phyloP scores from a whole-genome alignment of 169 alveolate genomes.

The Cryptosporidium sp. region DNA sequence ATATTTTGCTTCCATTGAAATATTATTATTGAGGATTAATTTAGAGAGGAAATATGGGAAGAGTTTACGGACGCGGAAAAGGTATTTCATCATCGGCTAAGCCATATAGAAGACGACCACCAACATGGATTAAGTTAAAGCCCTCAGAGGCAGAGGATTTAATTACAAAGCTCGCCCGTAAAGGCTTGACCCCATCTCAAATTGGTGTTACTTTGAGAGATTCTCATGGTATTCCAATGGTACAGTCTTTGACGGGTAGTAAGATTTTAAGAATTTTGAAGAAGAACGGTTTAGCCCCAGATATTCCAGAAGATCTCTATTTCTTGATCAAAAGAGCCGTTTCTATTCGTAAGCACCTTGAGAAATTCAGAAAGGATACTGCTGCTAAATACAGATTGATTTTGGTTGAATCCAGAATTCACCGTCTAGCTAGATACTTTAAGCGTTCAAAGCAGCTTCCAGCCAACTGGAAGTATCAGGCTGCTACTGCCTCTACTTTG shows the following conservation, averaged over 20 bases:
- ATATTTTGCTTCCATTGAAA: background rate
- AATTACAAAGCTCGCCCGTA: constrained; percentile 96
- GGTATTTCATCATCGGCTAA: constrained; percentile 89
- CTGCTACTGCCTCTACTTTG: constrained; percentile 90
- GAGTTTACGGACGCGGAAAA: constrained; percentile 76
- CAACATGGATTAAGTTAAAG: constrained; percentile 96
- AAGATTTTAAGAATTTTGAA: constrained; percentile 96
- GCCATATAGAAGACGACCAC: constrained; percentile 97
- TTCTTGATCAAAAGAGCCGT: constrained; percentile 98
- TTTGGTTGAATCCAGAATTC: constrained; percentile 97
- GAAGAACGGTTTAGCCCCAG: constrained; percentile 96
- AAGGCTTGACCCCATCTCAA: constrained; percentile 97
- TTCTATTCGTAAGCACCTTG: constrained; percentile 98
- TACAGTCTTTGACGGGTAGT: constrained; percentile 94
- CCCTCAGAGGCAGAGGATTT: constrained; percentile 94
- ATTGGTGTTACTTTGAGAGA: constrained; percentile 99
- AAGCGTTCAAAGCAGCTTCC: constrained; percentile 96
- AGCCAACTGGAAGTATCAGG: constrained; percentile 96
- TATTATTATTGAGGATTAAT: background rate
- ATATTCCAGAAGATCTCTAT: constrained; percentile 98
- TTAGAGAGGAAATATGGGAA: constrained; percentile 43
- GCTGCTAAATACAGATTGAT: constrained; percentile 97
- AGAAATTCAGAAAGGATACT: constrained; percentile 95
- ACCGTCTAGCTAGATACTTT: constrained; percentile 98
- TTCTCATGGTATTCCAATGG: constrained; percentile 97